A percentile compares a stretch with the other conserved stretches of the same genome.
These are phyloP conservation scores for Scedosporium apiospermum DNA, from an alignment of 2,329 filamentous ascomycete genomes.

Conservation along the genomic window DNA sequence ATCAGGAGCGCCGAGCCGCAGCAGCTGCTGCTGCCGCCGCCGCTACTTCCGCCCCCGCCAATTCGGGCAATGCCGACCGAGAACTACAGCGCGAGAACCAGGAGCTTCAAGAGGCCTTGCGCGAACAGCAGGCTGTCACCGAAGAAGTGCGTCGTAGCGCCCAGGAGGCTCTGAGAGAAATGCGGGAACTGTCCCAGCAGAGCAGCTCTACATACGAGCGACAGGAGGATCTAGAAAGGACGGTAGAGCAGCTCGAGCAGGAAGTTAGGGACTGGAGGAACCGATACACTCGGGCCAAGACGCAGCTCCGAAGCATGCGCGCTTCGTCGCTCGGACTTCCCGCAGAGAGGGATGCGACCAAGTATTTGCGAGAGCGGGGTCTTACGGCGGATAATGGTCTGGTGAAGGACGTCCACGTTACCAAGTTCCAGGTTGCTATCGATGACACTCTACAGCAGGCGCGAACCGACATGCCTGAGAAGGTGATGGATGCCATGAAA, in stretches of 20 bases:
- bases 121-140: slow-evolving; percentile 71
- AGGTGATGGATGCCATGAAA: slow-evolving; percentile 80
- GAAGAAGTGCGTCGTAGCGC: slow-evolving; percentile 82
- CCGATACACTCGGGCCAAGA: slow-evolving; percentile 79
- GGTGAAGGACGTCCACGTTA: slow-evolving; percentile 86
- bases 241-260: slow-evolving; percentile 66
- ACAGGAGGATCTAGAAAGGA: slow-evolving; percentile 67
- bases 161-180: slow-evolving; percentile 74
- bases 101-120: slow-evolving; percentile 53
- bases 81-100: slow-evolving; percentile 61
- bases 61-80: slow-evolving; percentile 28
- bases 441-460: slow-evolving; percentile 80
- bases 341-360: slow-evolving; percentile 60
- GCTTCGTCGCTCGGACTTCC: slow-evolving; percentile 69
- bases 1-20: not conserved
- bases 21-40: not conserved
- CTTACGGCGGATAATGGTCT: slow-evolving; percentile 65
- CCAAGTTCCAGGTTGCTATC: slow-evolving; percentile 88
- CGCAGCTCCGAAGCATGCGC: slow-evolving; percentile 73
- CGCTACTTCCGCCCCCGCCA: not conserved
- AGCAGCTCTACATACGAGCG: slow-evolving; percentile 71
- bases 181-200: slow-evolving; percentile 75
- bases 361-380: slow-evolving; percentile 54
- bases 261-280: slow-evolving; percentile 87
- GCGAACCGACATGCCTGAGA: slow-evolving; percentile 61